Conservation (phyloP, 2,329 filamentous ascomycete genomes). For the Geosmithia flava region DNA sequence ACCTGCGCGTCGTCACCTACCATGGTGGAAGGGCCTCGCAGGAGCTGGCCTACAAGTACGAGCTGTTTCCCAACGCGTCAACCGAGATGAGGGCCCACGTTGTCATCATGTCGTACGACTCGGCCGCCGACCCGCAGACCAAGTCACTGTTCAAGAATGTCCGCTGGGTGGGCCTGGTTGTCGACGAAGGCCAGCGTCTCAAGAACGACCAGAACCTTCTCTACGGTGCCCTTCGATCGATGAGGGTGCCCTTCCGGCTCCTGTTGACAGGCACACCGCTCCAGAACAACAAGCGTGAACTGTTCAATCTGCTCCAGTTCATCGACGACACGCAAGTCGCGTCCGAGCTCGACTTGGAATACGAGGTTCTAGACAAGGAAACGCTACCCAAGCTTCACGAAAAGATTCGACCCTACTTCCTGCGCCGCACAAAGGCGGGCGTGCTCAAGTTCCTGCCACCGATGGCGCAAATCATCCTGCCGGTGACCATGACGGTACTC, state of each 20-base stretch:
- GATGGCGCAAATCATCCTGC: slow-evolving; percentile 89
- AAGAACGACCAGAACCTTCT: slow-evolving; percentile 85
- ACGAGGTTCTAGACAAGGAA: slow-evolving; percentile 65
- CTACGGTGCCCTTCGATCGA: slow-evolving; percentile 59
- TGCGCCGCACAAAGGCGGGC: slow-evolving; percentile 73
- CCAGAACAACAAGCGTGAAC: slow-evolving; percentile 88
- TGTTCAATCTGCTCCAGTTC: slow-evolving; percentile 96
- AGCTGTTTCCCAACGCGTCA: slow-evolving; percentile 61
- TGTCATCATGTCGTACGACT: slow-evolving; percentile 91
- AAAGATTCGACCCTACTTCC: slow-evolving; percentile 62
- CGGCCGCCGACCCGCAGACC: slow-evolving; percentile 61
- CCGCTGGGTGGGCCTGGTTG: slow-evolving; percentile 77
- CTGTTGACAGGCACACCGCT: slow-evolving; percentile 85
- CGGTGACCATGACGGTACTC: slow-evolving; percentile 86
- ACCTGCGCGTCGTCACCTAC: slow-evolving; percentile 79
- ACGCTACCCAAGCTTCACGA: slow-evolving; percentile 73
- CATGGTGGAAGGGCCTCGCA: slow-evolving; percentile 69
- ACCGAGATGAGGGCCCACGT: slow-evolving; percentile 74
- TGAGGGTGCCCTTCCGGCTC: slow-evolving; percentile 73
- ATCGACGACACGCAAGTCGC: slow-evolving; percentile 64
- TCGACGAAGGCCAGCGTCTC: slow-evolving; percentile 89
- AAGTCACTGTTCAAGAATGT: slow-evolving; percentile 54
- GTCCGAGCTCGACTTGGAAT: slow-evolving; percentile 60
- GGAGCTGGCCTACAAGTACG: slow-evolving; percentile 66
- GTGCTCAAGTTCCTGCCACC: slow-evolving; percentile 86